A percentile compares a stretch with the other conserved stretches of the same genome.
Evolutionary conservation across 2,329 filamentous ascomycete species (phyloP).

Genomic region (Paecilomyces dactylethromorphus): DNA sequence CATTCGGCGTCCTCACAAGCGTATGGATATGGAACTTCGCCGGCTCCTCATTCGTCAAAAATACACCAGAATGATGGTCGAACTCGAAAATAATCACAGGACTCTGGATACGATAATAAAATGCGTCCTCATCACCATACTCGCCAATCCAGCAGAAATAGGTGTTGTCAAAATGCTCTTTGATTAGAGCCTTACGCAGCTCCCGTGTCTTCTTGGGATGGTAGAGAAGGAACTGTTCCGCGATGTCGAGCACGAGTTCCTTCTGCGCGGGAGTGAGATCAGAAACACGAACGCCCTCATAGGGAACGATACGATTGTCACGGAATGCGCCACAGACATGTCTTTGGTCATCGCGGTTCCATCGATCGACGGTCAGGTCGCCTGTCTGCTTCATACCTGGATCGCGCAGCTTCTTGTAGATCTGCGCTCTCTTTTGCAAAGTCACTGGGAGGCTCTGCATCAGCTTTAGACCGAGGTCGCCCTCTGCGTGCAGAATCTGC

Average conservation of each 20-base stretch:
- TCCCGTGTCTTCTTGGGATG: slow-evolving; percentile 52
- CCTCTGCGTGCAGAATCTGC: slow-evolving; percentile 60
- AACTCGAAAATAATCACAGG: slow-evolving; percentile 71
- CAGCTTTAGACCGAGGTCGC: slow-evolving; percentile 56
- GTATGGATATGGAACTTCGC: slow-evolving; percentile 78
- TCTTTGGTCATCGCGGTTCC: slow-evolving; percentile 76
- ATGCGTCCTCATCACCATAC: slow-evolving; percentile 59
- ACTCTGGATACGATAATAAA: slow-evolving; percentile 72
- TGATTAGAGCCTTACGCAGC: slow-evolving; percentile 50
- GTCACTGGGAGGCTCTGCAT: slow-evolving; percentile 57
- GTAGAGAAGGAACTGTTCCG: slow-evolving; percentile 62
- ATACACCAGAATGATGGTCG: slow-evolving; percentile 74
- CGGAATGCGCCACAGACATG: slow-evolving; percentile 72
- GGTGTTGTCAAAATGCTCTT: slow-evolving; percentile 58
- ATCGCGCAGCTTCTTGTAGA: slow-evolving; percentile 16
- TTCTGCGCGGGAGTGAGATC: slow-evolving; percentile 42
- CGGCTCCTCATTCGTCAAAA: slow-evolving; percentile 65
- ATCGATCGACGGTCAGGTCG: slow-evolving; percentile 40
- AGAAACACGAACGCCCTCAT: slow-evolving; percentile 58
- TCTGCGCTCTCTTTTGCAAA: slow-evolving; percentile 47
- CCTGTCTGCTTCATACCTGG: not conserved
- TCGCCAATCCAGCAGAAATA: slow-evolving; percentile 74
- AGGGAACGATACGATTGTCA: slow-evolving; percentile 71
- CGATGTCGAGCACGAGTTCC: slow-evolving; percentile 50
- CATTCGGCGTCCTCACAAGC: slow-evolving; percentile 64